Evolutionary conservation across 2,329 filamentous ascomycete species (phyloP).

Genomic region (Cytospora schulzeri): DNA sequence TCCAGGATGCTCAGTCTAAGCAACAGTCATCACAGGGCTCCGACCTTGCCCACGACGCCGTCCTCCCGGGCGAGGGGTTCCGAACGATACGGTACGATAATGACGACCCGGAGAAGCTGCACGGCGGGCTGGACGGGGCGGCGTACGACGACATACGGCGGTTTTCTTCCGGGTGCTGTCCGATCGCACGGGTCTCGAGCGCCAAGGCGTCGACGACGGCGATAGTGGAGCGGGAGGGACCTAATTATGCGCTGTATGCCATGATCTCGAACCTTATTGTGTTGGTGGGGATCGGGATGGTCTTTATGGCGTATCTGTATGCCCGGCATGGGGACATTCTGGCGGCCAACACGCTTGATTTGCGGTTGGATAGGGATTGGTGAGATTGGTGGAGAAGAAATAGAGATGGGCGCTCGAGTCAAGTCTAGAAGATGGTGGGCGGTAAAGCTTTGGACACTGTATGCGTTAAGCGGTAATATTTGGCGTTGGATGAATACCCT

Average conservation of each 20-base stretch:
- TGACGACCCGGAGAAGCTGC: background rate
- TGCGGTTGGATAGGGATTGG: background rate
- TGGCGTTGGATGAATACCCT: background rate
- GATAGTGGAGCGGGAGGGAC: background rate
- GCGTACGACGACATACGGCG: background rate
- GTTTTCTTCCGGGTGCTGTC: conserved; percentile 1
- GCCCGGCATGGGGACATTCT: conserved; percentile 1
- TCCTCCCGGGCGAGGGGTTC: conserved; percentile 21
- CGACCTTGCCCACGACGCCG: conserved; percentile 15
- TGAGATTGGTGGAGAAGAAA: background rate
- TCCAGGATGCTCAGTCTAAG: background rate
- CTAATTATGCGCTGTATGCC: background rate
- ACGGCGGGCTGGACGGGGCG: conserved; percentile 5
- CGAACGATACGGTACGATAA: conserved; percentile 18
- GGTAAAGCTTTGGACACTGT: background rate
- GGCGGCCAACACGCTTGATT: background rate
- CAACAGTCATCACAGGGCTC: background rate
- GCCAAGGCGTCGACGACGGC: background rate
- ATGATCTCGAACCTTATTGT: conserved; percentile 7
- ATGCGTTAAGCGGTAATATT: background rate
- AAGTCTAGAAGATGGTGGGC: background rate
- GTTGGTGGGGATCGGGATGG: conserved; percentile 1
- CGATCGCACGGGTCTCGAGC: background rate
- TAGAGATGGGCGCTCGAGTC: background rate
- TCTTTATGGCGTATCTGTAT: conserved; percentile 13